Evolutionary conservation across 768 basidiomycete species (phyloP).

Genomic region (Coprinopsis strossmayeri): DNA sequence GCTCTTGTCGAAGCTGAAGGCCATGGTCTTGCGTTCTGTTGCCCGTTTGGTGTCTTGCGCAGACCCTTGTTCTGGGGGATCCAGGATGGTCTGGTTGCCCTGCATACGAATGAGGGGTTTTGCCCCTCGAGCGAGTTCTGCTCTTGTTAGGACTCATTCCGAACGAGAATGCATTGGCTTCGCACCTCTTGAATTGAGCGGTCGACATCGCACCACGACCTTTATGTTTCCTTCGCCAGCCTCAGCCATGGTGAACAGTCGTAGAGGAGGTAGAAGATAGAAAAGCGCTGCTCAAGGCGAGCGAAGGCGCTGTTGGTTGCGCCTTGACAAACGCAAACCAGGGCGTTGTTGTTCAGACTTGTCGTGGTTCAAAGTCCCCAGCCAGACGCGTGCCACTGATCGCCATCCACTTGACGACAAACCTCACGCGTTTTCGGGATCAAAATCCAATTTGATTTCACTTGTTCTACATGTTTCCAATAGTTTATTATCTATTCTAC

Average conservation of each 20-base stretch:
- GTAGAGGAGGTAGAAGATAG: neutral
- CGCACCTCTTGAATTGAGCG: constrained; percentile 90
- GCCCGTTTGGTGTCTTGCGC: constrained; percentile 70
- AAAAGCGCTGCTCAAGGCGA: constrained; percentile 3
- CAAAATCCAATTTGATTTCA: neutral
- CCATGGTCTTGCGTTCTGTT: constrained; percentile 83
- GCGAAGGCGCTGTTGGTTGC: neutral
- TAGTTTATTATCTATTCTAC: neutral
- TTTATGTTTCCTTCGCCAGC: constrained; percentile 86
- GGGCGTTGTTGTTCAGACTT: neutral
- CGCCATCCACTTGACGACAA: constrained; percentile 1
- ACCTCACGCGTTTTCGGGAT: neutral
- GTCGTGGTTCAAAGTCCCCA: neutral
- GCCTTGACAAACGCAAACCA: neutral
- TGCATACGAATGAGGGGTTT: constrained; percentile 93
- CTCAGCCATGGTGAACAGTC: constrained; percentile 30
- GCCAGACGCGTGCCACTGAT: constrained; percentile 5
- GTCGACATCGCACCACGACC: constrained; percentile 92
- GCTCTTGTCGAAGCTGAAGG: constrained; percentile 94
- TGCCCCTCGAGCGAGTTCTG: constrained; percentile 91
- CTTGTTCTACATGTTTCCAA: neutral
- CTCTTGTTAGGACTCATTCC: neutral
- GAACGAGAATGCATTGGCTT: neutral
- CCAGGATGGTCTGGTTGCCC: constrained; percentile 87
- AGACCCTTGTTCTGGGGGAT: constrained; percentile 79